Conservation (phyloP, 148 eudicot species). For the Rhododendron mucronatum region DNA sequence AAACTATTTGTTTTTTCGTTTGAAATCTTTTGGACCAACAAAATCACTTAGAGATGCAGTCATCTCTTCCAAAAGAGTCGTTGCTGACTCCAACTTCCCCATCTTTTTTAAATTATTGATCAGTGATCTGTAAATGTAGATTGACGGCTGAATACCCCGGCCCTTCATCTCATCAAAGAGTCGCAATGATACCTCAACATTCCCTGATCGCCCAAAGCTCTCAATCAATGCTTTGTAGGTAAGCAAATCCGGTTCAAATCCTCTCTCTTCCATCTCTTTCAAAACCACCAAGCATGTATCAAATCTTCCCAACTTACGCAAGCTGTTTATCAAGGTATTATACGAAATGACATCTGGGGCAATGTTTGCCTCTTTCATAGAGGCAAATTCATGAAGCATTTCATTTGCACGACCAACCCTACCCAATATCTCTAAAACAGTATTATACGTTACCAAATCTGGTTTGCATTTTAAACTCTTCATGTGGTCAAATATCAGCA, state of each 20-base stretch:
- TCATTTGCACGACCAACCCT: slow-evolving; percentile 58
- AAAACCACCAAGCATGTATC: slow-evolving; percentile 40
- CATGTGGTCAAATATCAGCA: slow-evolving; percentile 49
- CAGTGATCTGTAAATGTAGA: slow-evolving; percentile 68
- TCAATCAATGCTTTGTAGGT: slow-evolving; percentile 78
- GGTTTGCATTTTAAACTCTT: slow-evolving; percentile 49
- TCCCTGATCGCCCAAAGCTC: slow-evolving; percentile 70
- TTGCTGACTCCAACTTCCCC: slow-evolving; percentile 60
- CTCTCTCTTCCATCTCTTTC: slow-evolving; percentile 56
- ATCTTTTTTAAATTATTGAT: slow-evolving; percentile 52
- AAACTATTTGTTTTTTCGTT: slow-evolving; percentile 31
- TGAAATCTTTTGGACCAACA: slow-evolving; percentile 72
- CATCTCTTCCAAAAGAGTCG: slow-evolving; percentile 58
- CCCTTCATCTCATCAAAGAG: slow-evolving; percentile 67
- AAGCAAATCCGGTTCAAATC: slow-evolving; percentile 63
- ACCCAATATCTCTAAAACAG: slow-evolving; percentile 66
- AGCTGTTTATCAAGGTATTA: slow-evolving; percentile 64
- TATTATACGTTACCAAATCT: slow-evolving; percentile 75
- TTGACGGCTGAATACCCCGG: slow-evolving; percentile 48
- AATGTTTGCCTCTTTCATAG: slow-evolving; percentile 55
- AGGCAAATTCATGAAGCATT: slow-evolving; percentile 60
- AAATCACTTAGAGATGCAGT: slow-evolving; percentile 37
- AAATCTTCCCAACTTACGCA: slow-evolving; percentile 63
- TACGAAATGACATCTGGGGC: slow-evolving; percentile 66
- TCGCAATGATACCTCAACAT: slow-evolving; percentile 57